Evolutionary conservation across 140 eudicot species (phyloP).

Genomic region (Anethum foeniculum): DNA sequence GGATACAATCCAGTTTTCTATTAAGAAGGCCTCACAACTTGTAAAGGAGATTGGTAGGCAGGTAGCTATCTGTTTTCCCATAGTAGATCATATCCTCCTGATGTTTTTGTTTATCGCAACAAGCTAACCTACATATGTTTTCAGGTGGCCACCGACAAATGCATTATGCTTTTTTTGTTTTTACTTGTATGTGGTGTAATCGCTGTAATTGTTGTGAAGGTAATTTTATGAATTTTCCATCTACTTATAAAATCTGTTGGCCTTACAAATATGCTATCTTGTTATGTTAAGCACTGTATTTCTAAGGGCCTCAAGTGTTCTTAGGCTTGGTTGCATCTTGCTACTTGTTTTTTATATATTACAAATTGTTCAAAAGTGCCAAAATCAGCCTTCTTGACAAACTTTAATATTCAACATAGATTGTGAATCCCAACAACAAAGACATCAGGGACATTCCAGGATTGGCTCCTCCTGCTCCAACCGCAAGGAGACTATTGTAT

Average conservation of each 20-base stretch:
- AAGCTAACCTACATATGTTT: slow-evolving; percentile 9
- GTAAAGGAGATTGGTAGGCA: slow-evolving; percentile 98
- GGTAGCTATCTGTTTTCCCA: slow-evolving; percentile 26
- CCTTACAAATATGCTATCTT: background rate
- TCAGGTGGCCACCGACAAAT: slow-evolving; percentile 97
- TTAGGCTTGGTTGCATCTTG: background rate
- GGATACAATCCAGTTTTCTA: slow-evolving; percentile 90
- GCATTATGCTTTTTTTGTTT: slow-evolving; percentile 89
- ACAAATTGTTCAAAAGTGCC: background rate
- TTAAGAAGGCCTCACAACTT: slow-evolving; percentile 94
- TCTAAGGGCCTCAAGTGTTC: background rate
- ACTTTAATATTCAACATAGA: background rate
- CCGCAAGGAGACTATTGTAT: slow-evolving; percentile 10
- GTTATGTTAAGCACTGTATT: background rate
- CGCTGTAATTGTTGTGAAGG: slow-evolving; percentile 90
- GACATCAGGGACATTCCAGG: slow-evolving; percentile 15
- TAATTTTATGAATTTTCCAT: slow-evolving; percentile 9
- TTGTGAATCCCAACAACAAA: slow-evolving; percentile 11
- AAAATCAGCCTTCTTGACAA: background rate
- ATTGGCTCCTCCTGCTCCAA: slow-evolving; percentile 18
- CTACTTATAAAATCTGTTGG: background rate
- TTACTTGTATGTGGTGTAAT: slow-evolving; percentile 84
- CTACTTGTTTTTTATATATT: background rate
- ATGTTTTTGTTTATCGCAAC: background rate
- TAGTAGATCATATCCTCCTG: background rate